These are phyloP conservation scores for Leccinum rimulosum DNA, from an alignment of 768 basidiomycete species.

Conservation along the genomic window DNA sequence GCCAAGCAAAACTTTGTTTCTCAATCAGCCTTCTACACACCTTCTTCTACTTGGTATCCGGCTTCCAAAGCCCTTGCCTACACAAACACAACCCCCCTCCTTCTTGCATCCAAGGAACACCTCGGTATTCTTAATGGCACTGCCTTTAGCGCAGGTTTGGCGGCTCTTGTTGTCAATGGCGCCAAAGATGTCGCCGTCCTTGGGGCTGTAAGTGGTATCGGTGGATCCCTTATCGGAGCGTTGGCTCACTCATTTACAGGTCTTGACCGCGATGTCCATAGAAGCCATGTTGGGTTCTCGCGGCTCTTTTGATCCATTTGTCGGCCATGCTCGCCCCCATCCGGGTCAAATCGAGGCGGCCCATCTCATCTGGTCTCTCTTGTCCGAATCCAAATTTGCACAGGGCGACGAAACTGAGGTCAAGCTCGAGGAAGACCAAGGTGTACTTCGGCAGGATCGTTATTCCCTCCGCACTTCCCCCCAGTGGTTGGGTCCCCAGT, in stretches of 20 bases:
- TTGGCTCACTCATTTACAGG: slow-evolving; percentile 34
- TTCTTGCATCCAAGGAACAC: slow-evolving; percentile 73
- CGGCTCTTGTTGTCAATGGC: slow-evolving; percentile 68
- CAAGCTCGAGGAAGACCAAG: slow-evolving; percentile 67
- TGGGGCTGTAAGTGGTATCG: slow-evolving; percentile 32
- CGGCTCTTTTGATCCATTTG: slow-evolving; percentile 75
- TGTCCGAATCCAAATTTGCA: slow-evolving; percentile 69
- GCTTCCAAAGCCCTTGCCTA: slow-evolving; percentile 52
- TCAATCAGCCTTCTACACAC: neutral
- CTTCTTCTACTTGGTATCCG: slow-evolving; percentile 12
- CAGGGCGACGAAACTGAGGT: slow-evolving; percentile 71
- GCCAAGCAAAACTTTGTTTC: neutral
- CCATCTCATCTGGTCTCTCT: slow-evolving; percentile 61
- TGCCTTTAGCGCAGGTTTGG: slow-evolving; percentile 80
- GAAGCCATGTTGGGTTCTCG: slow-evolving; percentile 78
- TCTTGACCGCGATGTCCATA: slow-evolving; percentile 79
- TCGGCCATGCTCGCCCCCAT: slow-evolving; percentile 74
- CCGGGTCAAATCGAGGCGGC: slow-evolving; percentile 83
- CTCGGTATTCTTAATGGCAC: slow-evolving; percentile 84
- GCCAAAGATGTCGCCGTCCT: slow-evolving; percentile 65
- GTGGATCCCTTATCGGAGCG: neutral
- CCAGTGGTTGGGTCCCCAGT: slow-evolving; percentile 84
- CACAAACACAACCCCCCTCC: slow-evolving; percentile 61
- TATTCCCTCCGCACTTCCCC: slow-evolving; percentile 65
- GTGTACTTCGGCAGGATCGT: slow-evolving; percentile 77